Evolutionary conservation across 352 stramenopile species (phyloP), one percentile per base, ranked within the genome.

Genomic region (Pythium brachiatum): DNA sequence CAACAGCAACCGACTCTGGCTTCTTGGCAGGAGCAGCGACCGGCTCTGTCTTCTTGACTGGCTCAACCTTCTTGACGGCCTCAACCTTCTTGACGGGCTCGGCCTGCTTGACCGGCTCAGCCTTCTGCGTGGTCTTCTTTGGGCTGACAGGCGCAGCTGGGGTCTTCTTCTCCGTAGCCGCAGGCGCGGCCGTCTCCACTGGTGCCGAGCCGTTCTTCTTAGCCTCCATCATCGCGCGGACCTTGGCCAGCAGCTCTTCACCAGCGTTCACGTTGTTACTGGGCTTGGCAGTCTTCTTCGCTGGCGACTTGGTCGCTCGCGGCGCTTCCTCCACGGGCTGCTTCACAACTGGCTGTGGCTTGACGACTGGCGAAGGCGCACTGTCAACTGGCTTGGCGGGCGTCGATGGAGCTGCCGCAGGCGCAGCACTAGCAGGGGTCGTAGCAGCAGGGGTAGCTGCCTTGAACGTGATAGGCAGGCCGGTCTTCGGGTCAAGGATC

Each of bases 401-500:
- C 16, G 62, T 63, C 29, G 62, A 64, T 13, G 62, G 51, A 3
- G 56, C 46, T 6, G 56, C 31, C 2, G 55, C 51, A 27, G 52
- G 48, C 3, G 62, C 54, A 12, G 63, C 48, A 3, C 9, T 60
- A n/a, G 56, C 31, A 12, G 57, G 53, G 21, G 12, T 57, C 2
- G 60, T 20, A 25, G 65, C 41, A 51, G 57, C 11, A 34, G 46
- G 20, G 13, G 36, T 18, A 53, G 44, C 44, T 13, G 31, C 47
- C 2, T 29, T 41, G 0, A 44, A 36, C 1, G 60, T 55, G 29
- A 72, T 61, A 0, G 58, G 23, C 50, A 63, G 53, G 46, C 68
- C 63, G 13, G 72, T 70, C 41, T 69, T 69, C 1, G 72, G 72
- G 52, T 79, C 61, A 6, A 69, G 53, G 39, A 79, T 79, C 23